Base-by-base conservation (phyloP, 2,329 filamentous ascomycete genomes). In the Bipolaris bicolor region DNA sequence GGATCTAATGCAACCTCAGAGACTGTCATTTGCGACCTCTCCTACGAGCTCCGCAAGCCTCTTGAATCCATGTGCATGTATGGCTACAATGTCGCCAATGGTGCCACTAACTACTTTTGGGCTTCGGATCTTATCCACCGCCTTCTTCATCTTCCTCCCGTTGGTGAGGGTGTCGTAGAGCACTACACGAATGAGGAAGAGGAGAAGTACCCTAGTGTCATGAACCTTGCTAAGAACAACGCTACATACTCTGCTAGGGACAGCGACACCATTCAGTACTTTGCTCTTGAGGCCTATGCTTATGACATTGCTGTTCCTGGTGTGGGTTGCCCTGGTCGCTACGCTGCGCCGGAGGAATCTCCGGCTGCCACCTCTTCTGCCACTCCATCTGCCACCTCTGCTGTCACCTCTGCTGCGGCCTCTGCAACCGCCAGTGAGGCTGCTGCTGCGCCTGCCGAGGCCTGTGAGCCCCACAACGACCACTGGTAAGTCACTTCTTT, bases 21-120 rank as follows among this genome's bases (percentile, higher is more conserved):
- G 74, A 90, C 88, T 2, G 88, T 90, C 62, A 90, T 90, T 73
- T 90, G 88, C 75, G 81, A 82, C 5, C 78, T 84, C 1, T 89
- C 86, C 1, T 90, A 86, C 73, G 58, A 65, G 36, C 81, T 80
- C 45, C 85, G 88, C 47, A 82, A 81, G 34, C 82, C 81, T 18
- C 82, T 90, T 7, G 78, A 82, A 49, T 81, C 82, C 29, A 79
- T 90, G 67, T 90, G 88, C 72, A 81, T 80, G 24, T 77, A 82
- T 16, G 88, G 88, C 49, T 90, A 88, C 75, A 86, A 81, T 7
- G 83, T 90, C 7, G 80, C 86, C 5, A 76, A 76, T 11, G 82
- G 80, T 4, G 75, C 81, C 24, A 81, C 84, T 15, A 87, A 87
- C 72, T 81, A 82, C 37, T 90, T 84, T 79, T 90, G 85, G 81